Conservation (phyloP, 805 yeast genomes). For the Pichia heedii region DNA sequence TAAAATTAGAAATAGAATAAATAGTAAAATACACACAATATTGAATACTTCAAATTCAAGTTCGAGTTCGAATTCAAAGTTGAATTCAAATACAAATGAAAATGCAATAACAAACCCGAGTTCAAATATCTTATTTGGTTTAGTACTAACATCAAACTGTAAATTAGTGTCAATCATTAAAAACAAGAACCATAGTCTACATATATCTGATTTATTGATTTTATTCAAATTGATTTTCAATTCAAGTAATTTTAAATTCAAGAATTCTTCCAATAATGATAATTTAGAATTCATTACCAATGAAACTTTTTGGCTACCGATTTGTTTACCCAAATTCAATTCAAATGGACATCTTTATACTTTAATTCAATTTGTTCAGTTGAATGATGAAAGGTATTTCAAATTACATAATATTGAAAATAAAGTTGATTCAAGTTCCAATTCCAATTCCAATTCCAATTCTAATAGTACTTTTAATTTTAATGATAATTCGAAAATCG, state of each 20-base stretch:
- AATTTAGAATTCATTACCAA: slow-evolving; percentile 23
- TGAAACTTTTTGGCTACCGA: slow-evolving; percentile 88
- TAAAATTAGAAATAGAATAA: slow-evolving; percentile 48
- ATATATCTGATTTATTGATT: slow-evolving; percentile 73
- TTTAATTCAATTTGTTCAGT: slow-evolving; percentile 54
- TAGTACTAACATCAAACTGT: slow-evolving; percentile 57
- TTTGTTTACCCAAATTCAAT: slow-evolving; percentile 87
- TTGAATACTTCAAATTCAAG: slow-evolving; percentile 42
- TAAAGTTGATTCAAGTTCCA: too few species aligned
- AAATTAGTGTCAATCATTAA: slow-evolving; percentile 60
- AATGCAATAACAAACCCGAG: too few species aligned
- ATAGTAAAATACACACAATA: slow-evolving; percentile 46
- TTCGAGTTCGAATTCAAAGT: too few species aligned
- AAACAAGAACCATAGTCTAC: slow-evolving; percentile 69
- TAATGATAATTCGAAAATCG: slow-evolving; percentile 26
- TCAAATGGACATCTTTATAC: slow-evolving; percentile 80
- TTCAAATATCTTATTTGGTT: slow-evolving; percentile 62
- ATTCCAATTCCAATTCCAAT: too few species aligned
- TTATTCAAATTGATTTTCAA: slow-evolving; percentile 63
- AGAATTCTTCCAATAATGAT: slow-evolving; percentile 12
- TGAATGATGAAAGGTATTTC: slow-evolving; percentile 25
- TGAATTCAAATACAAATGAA: too few species aligned
- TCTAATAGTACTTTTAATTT: neutral
- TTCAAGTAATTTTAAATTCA: slow-evolving; percentile 37
- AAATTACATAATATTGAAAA: slow-evolving; percentile 20